These are phyloP conservation scores for Mycena maculata DNA, from an alignment of 768 basidiomycete species.

Conservation along the genomic window DNA sequence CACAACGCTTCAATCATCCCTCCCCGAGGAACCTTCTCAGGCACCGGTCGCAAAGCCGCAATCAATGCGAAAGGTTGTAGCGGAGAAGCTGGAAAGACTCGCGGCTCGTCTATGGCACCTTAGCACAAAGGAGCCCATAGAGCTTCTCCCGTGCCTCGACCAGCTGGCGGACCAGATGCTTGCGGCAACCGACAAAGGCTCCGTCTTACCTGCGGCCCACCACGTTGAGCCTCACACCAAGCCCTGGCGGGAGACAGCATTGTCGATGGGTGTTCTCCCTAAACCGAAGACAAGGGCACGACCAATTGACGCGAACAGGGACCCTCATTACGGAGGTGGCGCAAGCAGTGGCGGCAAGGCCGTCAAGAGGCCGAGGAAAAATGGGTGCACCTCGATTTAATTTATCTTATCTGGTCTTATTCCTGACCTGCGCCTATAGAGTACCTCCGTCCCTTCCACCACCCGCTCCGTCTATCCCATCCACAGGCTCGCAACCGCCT, in stretches of 20 bases:
- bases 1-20: neutral
- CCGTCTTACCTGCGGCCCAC: slow-evolving; percentile 3
- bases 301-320: neutral
- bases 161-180: slow-evolving; percentile 2
- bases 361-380: too few relatives aligned
- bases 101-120: neutral
- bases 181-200: neutral
- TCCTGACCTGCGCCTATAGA: too few relatives aligned
- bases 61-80: neutral
- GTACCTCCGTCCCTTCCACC: too few relatives aligned
- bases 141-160: neutral
- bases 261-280: neutral
- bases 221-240: neutral
- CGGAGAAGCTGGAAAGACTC: slow-evolving; percentile 10
- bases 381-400: too few relatives aligned
- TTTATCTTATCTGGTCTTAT: too few relatives aligned
- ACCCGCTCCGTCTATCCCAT: too few relatives aligned
- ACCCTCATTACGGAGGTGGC: neutral
- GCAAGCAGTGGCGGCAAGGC: neutral
- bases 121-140: neutral
- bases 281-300: neutral
- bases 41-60: neutral
- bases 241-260: neutral
- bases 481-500: too few relatives aligned
- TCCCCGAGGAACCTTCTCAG: neutral